Evolutionary conservation across 139 green algal species (phyloP).

Genomic region (Trebouxia sp.): DNA sequence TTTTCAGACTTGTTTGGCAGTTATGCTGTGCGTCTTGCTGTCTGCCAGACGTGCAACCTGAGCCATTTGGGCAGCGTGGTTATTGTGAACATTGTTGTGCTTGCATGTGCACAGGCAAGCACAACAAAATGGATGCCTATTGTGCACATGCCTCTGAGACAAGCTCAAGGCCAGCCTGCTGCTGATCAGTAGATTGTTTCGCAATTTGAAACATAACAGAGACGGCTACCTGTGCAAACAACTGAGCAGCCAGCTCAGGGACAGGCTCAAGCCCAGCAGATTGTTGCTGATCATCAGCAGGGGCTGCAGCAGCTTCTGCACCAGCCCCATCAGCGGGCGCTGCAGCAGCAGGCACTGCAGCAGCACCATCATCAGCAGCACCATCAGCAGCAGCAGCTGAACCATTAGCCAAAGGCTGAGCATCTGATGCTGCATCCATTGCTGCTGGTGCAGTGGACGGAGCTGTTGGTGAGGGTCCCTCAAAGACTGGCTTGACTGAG

Average conservation of each 20-base stretch:
- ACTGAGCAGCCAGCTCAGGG: neutral
- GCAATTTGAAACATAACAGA: neutral
- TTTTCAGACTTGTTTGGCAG: no score
- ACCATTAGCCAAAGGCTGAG: neutral
- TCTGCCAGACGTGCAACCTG: no score
- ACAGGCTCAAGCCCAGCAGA: constrained; percentile 3
- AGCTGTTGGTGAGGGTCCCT: neutral
- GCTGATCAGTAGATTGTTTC: no score
- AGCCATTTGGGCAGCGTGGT: no score
- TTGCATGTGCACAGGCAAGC: no score
- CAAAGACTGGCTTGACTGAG: constrained; percentile 10
- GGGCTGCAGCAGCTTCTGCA: neutral
- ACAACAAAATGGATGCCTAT: no score
- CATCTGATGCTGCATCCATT: neutral
- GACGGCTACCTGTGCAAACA: neutral
- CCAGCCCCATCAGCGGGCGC: neutral
- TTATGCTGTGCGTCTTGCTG: no score
- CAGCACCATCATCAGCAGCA: neutral
- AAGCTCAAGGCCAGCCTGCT: no score
- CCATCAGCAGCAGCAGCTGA: neutral
- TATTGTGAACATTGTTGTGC: no score
- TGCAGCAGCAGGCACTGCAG: neutral
- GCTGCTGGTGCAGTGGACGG: neutral
- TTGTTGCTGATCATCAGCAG: neutral
- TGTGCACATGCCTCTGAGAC: no score